Evolutionary conservation across 1,139 yeast species (phyloP), one percentile per base, ranked within the genome.

Genomic region (Candida buenavistaensis): DNA sequence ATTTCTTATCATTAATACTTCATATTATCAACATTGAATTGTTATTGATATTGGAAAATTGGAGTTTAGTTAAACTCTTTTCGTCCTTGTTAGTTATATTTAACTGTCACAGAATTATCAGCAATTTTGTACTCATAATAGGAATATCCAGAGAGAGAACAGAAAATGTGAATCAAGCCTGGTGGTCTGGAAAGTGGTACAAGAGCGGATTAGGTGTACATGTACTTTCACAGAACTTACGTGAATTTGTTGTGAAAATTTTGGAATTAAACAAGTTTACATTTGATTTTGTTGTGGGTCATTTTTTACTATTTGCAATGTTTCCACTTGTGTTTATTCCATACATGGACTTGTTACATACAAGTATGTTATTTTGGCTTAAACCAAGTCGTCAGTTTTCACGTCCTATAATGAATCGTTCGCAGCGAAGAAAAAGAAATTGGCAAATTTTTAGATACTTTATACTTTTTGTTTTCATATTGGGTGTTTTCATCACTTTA

Each of bases 181-280:
- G 96, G 95, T 88, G 96, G 96, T 75, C 87, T 0, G 96, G 95
- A 0, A 71, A 68, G 33, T 87, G 96, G 96, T 52, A 71, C 26
- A 62, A 60, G 9, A 69, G 75, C n/a, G 78, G 75, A 1, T 59
- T 81, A 25, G 86, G 89, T 1, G 72, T 78, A 74, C 55, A 70
- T 26, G 60, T 72, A 1, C 36, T 85, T 2, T 66, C 82, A 0
- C 94, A 85, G 48, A 89, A 92, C 0, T 32, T 75, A 4, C 62
- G 95, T 40, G 96, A 88, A 52, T 72, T 70, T 32, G 37, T 78
- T 5, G 82, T 88, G 25, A 88, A 88, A 50, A 59, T 73, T 2
- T 70, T 79, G 47, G 96, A 88, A 52, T 64, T 80, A 64, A 75
- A 81, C 33, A 59, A 72, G 36, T 88, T 85, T 59, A 77, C 87